These are phyloP conservation scores for Calocera cornea DNA, from an alignment of 768 basidiomycete species.

Conservation along the genomic window DNA sequence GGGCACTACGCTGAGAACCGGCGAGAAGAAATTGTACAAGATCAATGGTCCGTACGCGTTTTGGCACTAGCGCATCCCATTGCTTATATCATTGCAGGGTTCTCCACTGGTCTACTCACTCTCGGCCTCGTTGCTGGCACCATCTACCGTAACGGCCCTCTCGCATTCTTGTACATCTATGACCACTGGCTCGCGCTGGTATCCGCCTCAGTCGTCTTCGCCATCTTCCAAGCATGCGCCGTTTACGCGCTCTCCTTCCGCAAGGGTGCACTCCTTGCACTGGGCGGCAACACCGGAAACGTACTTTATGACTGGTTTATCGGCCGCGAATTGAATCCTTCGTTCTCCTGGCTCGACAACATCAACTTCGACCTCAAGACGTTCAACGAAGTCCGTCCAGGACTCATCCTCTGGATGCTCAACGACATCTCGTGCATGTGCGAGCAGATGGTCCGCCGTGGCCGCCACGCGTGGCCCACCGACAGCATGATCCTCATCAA, in stretches of 20 bases:
- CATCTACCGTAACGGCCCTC: slow-evolving; percentile 59
- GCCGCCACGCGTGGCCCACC: slow-evolving; percentile 34
- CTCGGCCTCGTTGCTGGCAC: slow-evolving; percentile 57
- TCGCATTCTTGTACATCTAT: slow-evolving; percentile 78
- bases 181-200: slow-evolving; percentile 83
- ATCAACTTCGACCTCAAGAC: slow-evolving; percentile 63
- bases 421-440: slow-evolving; percentile 84
- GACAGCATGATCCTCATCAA: slow-evolving; percentile 88
- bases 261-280: slow-evolving; percentile 57
- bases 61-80: background rate
- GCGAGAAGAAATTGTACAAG: slow-evolving; percentile 70
- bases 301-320: slow-evolving; percentile 88
- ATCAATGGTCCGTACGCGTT: slow-evolving; percentile 61
- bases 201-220: slow-evolving; percentile 70
- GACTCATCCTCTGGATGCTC: slow-evolving; percentile 83
- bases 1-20: slow-evolving; percentile 59
- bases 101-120: slow-evolving; percentile 72
- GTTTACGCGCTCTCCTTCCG: slow-evolving; percentile 63
- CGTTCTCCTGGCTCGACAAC: slow-evolving; percentile 27
- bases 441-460: slow-evolving; percentile 72
- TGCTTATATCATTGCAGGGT: slow-evolving; percentile 37
- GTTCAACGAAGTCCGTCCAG: slow-evolving; percentile 77
- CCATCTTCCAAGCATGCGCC: slow-evolving; percentile 54
- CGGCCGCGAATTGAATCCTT: slow-evolving; percentile 88
- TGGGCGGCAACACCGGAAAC: slow-evolving; percentile 86